Evolutionary conservation across 139 green algal species (phyloP).

Genomic region (Micromonas pusilla): DNA sequence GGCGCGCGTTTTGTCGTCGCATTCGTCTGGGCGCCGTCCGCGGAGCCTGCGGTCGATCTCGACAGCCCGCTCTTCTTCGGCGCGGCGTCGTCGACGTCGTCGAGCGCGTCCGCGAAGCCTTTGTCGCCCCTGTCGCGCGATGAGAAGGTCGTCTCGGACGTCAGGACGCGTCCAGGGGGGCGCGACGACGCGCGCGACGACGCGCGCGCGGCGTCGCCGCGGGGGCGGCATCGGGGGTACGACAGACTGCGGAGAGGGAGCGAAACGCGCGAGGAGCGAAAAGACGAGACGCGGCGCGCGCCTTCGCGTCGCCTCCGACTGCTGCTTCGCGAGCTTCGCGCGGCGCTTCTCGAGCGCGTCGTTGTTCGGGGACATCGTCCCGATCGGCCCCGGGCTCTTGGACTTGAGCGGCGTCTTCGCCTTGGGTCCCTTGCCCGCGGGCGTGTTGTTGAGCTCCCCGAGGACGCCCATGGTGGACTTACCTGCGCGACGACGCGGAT

Average conservation of each 20-base stretch:
- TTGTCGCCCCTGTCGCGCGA: neutral
- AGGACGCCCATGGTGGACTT: neutral
- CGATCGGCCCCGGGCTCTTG: neutral
- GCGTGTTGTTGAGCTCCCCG: neutral
- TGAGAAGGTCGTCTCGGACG: neutral
- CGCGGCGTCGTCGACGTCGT: neutral
- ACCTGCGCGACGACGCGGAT: no score
- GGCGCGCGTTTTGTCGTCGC: neutral
- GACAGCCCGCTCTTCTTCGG: neutral
- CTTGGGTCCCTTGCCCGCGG: neutral
- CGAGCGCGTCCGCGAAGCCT: neutral
- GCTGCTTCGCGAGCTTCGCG: neutral
- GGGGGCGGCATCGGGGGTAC: neutral
- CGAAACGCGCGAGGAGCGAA: no score
- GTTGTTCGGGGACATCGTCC: slow-evolving; percentile 24
- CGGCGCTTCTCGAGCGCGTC: slow-evolving; percentile 9
- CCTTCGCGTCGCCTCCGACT: neutral
- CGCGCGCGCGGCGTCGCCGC: neutral
- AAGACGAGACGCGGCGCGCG: neutral
- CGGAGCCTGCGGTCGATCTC: neutral
- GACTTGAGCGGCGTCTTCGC: slow-evolving; percentile 24
- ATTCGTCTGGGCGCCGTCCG: neutral
- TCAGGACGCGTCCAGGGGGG: neutral
- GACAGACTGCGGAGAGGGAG: no score
- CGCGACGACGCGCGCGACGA: neutral